Percentiles rank a stretch among this genome's conserved stretches.
These are phyloP conservation scores for Trichosporon sp. DNA, from an alignment of 1,284 basidiomycete genomes.

Conservation along the genomic window DNA sequence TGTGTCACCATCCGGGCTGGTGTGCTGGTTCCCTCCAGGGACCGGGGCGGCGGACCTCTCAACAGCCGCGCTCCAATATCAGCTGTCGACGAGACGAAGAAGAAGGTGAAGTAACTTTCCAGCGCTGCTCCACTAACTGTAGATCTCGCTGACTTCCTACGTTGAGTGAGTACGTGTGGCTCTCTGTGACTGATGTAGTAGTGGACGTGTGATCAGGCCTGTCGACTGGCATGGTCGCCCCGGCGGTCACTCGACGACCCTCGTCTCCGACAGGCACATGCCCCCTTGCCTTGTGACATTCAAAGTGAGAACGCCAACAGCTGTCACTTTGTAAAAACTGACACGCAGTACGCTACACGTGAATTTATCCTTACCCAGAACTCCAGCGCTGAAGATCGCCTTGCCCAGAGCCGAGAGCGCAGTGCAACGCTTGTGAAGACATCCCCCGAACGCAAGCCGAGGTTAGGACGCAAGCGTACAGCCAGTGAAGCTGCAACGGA, in stretches of 20 bases:
- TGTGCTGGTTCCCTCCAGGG: neutral
- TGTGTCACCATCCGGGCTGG: neutral
- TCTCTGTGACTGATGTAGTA: neutral
- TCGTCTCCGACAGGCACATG: neutral
- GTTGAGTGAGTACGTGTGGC: neutral
- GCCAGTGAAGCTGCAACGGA: neutral
- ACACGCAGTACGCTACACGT: neutral
- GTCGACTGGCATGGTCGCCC: too few species aligned
- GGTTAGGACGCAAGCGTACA: neutral
- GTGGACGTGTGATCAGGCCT: neutral
- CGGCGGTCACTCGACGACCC: neutral
- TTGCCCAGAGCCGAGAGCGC: neutral
- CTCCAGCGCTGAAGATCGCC: neutral
- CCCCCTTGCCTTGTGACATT: neutral
- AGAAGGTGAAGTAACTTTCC: neutral
- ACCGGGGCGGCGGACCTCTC: neutral
- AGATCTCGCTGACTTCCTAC: neutral
- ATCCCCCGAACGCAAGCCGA: neutral
- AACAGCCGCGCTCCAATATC: neutral
- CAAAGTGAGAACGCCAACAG: neutral
- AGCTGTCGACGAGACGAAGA: neutral
- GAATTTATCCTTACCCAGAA: neutral
- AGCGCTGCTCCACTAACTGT: neutral
- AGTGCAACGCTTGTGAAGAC: neutral
- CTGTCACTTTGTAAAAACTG: neutral